phyloP scores from a whole-genome alignment of 2,329 filamentous ascomycete genomes.

The Pseudocercospora pini-densiflorae region DNA sequence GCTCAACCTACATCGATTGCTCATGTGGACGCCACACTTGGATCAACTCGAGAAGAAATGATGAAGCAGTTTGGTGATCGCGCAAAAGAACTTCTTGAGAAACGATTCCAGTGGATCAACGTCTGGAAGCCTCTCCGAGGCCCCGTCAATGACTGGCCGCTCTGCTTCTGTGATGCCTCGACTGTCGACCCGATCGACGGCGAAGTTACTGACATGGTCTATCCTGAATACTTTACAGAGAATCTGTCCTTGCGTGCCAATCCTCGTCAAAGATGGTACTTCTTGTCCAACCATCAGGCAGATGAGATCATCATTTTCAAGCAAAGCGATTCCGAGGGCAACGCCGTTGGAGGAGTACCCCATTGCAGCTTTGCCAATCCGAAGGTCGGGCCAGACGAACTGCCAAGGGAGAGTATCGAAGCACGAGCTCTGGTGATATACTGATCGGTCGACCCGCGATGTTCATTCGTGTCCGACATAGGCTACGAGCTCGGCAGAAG shows the following conservation, averaged over 20 bases:
- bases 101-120: constrained; percentile 13
- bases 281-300: constrained; percentile 12
- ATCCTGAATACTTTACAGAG: constrained; percentile 18
- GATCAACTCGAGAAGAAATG: constrained; percentile 9
- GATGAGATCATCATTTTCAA: constrained; percentile 21
- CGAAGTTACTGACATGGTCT: constrained; percentile 19
- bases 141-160: constrained; percentile 18
- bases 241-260: constrained; percentile 11
- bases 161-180: constrained; percentile 13
- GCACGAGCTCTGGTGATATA: constrained; percentile 17
- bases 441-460: too few species aligned
- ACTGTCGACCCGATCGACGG: background rate
- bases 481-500: too few species aligned
- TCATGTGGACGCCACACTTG: constrained; percentile 16
- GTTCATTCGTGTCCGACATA: too few species aligned
- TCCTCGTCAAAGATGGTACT: constrained; percentile 12
- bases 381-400: background rate
- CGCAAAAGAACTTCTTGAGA: background rate
- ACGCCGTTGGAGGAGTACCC: constrained; percentile 9
- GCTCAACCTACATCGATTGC: constrained; percentile 18
- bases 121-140: constrained; percentile 16
- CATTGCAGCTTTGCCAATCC: constrained; percentile 20
- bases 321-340: constrained; percentile 15
- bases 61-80: constrained; percentile 1
- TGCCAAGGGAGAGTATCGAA: constrained; percentile 20